Conservation (phyloP, 2,329 filamentous ascomycete genomes). For the Aspergillus ochraceus region DNA sequence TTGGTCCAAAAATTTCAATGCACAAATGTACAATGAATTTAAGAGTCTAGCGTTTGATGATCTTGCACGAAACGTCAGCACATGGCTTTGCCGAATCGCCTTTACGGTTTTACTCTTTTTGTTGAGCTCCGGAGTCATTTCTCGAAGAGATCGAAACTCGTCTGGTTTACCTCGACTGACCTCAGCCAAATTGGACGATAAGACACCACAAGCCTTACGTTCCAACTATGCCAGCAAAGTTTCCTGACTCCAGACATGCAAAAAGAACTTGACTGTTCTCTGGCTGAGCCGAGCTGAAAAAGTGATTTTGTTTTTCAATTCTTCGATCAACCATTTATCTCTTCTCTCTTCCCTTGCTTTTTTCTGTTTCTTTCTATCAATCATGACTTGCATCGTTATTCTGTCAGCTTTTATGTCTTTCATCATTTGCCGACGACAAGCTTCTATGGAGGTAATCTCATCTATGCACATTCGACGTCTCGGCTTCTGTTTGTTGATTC, state of each 20-base stretch:
- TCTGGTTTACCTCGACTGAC: conserved; percentile 51
- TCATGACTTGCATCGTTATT: conserved; percentile 25
- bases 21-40: conserved; percentile 74
- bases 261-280: conserved; percentile 55
- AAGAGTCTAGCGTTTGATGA: conserved; percentile 67
- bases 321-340: conserved; percentile 5
- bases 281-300: conserved; percentile 56
- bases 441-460: conserved; percentile 25
- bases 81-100: conserved; percentile 65
- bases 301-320: conserved; percentile 26
- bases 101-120: conserved; percentile 63
- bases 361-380: conserved; percentile 14
- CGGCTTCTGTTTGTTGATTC: conserved; percentile 15
- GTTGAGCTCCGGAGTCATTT: conserved; percentile 52
- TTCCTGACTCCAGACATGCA: conserved; percentile 51
- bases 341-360: conserved; percentile 8
- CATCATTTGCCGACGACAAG: conserved; percentile 23
- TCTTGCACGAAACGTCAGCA: conserved; percentile 50
- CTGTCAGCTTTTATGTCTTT: conserved; percentile 23
- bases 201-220: conserved; percentile 50
- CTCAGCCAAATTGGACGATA: neutral
- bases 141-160: conserved; percentile 55
- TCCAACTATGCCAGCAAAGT: conserved; percentile 55
- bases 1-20: conserved; percentile 71
- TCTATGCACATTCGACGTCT: conserved; percentile 26